phyloP scores from a whole-genome alignment of 2,329 filamentous ascomycete species.

The Aspergillus clavatus region DNA sequence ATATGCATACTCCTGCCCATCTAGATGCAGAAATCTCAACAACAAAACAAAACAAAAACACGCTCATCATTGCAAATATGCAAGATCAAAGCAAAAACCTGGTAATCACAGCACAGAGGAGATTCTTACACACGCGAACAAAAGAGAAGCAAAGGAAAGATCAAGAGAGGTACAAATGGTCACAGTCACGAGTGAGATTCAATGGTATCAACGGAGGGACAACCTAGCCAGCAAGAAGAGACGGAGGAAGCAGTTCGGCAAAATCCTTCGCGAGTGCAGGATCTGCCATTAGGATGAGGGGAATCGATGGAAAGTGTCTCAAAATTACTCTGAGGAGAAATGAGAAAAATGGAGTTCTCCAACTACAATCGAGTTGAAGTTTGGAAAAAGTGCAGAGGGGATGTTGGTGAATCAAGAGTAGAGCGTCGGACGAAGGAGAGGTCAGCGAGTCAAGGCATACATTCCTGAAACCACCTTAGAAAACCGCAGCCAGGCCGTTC shows the following conservation, averaged over 20 bases:
- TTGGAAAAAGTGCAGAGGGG: too few species aligned
- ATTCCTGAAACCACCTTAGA: slow-evolving; percentile 46
- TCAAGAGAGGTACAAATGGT: slow-evolving; percentile 7
- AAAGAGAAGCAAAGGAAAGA: slow-evolving; percentile 11
- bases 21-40: slow-evolving; percentile 27
- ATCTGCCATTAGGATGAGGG: slow-evolving; percentile 1
- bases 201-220: slow-evolving; percentile 21
- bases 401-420: too few species aligned
- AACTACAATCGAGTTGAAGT: too few species aligned
- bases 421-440: too few species aligned
- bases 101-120: slow-evolving; percentile 19
- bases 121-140: slow-evolving; percentile 17
- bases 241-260: too few species aligned
- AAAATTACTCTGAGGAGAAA: too few species aligned
- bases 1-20: slow-evolving; percentile 26
- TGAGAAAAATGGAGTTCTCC: too few species aligned
- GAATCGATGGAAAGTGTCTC: too few species aligned
- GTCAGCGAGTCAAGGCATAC: neutral
- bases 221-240: neutral
- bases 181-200: slow-evolving; percentile 20
- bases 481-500: slow-evolving; percentile 85
- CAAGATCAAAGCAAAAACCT: slow-evolving; percentile 20
- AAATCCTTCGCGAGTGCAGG: too few species aligned
- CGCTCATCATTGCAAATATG: slow-evolving; percentile 24
- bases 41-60: slow-evolving; percentile 15